Conservation (phyloP, 768 basidiomycete species). For the Harrya chromipes region DNA sequence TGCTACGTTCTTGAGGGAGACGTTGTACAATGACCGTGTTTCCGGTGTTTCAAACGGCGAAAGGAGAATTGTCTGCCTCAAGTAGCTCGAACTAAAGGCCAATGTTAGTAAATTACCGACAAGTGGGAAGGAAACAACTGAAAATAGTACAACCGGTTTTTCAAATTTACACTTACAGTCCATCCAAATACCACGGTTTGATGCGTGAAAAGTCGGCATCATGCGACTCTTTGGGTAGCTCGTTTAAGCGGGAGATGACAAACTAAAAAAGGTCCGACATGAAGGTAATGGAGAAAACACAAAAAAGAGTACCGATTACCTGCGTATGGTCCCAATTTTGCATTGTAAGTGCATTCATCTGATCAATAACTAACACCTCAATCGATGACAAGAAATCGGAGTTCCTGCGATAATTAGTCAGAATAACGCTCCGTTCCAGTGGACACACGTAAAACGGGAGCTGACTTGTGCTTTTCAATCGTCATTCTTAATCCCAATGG, state of each 20-base stretch:
- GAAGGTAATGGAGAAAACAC: not conserved
- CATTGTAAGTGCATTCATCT: conserved; percentile 91
- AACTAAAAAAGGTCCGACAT: conserved; percentile 50
- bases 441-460: conserved; percentile 3
- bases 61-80: conserved; percentile 87
- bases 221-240: conserved; percentile 89
- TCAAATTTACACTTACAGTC: conserved; percentile 60
- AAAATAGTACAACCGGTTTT: conserved; percentile 67
- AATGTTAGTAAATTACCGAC: not conserved
- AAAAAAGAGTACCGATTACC: conserved; percentile 41
- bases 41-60: conserved; percentile 91
- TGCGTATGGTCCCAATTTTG: conserved; percentile 99
- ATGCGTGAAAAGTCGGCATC: conserved; percentile 95
- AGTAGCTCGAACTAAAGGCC: conserved; percentile 62
- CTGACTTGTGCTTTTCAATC: conserved; percentile 92
- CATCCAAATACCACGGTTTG: conserved; percentile 97
- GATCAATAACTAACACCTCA: conserved; percentile 88
- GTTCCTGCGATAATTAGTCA: conserved; percentile 44
- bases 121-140: conserved; percentile 65
- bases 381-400: conserved; percentile 93
- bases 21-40: conserved; percentile 74
- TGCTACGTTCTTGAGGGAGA: conserved; percentile 72
- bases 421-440: not conserved
- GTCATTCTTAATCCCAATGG: conserved; percentile 88
- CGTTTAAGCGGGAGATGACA: conserved; percentile 80